These are phyloP conservation scores for Periconia digitata DNA, from an alignment of 2,329 filamentous ascomycete genomes.

Conservation along the genomic window DNA sequence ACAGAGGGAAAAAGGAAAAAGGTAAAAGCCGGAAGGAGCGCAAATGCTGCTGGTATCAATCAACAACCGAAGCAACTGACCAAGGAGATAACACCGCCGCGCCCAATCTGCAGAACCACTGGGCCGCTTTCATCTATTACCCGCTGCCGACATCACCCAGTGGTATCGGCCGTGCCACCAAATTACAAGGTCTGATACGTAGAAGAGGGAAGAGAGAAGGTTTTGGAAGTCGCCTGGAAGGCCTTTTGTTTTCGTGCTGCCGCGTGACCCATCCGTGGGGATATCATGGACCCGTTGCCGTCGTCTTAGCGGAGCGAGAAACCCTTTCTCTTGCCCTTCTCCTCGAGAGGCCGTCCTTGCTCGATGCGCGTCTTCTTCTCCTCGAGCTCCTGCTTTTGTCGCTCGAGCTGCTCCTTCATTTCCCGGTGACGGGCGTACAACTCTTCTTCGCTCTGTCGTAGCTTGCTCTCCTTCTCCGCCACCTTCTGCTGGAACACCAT, in stretches of 20 bases:
- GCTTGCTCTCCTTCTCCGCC: constrained; percentile 97
- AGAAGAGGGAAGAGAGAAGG: constrained; percentile 39
- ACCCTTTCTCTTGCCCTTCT: constrained; percentile 98
- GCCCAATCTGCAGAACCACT: constrained; percentile 25
- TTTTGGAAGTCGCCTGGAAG: constrained; percentile 21
- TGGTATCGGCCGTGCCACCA: constrained; percentile 42
- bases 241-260: constrained; percentile 32
- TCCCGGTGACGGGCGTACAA: constrained; percentile 96
- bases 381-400: constrained; percentile 91
- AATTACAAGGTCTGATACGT: constrained; percentile 43
- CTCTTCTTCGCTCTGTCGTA: constrained; percentile 99
- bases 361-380: constrained; percentile 98
- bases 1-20: constrained; percentile 28
- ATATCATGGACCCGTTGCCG: constrained; percentile 14
- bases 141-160: constrained; percentile 43
- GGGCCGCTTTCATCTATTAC: constrained; percentile 37
- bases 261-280: constrained; percentile 24
- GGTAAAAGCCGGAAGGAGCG: constrained; percentile 31
- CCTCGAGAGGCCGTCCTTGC: constrained; percentile 91
- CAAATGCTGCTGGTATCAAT: constrained; percentile 50
- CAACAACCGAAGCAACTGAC: constrained; percentile 45
- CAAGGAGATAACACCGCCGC: constrained; percentile 35
- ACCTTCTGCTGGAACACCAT: constrained; percentile 99
- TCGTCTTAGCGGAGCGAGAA: constrained; percentile 86
- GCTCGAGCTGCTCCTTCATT: constrained; percentile 99